Evolutionary conservation across 352 stramenopile genomes (phyloP).

Genomic region (Phytophthora citrophthora): DNA sequence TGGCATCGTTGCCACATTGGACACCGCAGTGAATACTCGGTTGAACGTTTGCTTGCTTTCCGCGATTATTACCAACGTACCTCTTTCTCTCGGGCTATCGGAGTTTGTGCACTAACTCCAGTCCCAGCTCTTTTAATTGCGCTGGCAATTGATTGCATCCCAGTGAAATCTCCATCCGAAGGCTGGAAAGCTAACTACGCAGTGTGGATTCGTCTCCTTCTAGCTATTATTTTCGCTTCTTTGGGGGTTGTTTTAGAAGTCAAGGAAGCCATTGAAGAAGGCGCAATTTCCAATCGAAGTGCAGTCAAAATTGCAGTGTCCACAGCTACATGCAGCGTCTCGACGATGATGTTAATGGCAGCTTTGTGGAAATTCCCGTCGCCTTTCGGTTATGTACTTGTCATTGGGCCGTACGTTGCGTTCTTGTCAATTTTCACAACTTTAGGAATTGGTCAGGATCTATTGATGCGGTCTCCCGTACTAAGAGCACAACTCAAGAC

Average conservation of each 20-base stretch:
- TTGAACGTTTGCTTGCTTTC: constrained; percentile 18
- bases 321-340: constrained; percentile 3
- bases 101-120: constrained; percentile 8
- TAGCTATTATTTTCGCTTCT: constrained; percentile 8
- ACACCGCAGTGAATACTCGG: constrained; percentile 11
- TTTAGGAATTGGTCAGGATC: neutral
- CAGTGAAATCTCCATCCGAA: constrained; percentile 9
- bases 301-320: constrained; percentile 2
- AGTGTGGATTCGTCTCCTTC: constrained; percentile 11
- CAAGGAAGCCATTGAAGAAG: neutral
- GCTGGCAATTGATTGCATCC: constrained; percentile 8
- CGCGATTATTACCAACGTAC: constrained; percentile 4
- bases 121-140: constrained; percentile 14
- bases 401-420: neutral
- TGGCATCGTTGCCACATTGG: constrained; percentile 12
- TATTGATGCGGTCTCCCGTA: neutral
- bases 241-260: constrained; percentile 9
- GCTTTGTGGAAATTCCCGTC: constrained; percentile 24
- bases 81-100: neutral
- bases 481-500: constrained; percentile 8
- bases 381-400: constrained; percentile 21
- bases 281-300: constrained; percentile 7
- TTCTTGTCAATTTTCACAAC: constrained; percentile 4
- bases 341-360: constrained; percentile 2
- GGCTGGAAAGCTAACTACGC: constrained; percentile 14